These are phyloP conservation scores for Vanrija pseudolonga DNA, from an alignment of 1,284 basidiomycete species.

Conservation along the genomic window DNA sequence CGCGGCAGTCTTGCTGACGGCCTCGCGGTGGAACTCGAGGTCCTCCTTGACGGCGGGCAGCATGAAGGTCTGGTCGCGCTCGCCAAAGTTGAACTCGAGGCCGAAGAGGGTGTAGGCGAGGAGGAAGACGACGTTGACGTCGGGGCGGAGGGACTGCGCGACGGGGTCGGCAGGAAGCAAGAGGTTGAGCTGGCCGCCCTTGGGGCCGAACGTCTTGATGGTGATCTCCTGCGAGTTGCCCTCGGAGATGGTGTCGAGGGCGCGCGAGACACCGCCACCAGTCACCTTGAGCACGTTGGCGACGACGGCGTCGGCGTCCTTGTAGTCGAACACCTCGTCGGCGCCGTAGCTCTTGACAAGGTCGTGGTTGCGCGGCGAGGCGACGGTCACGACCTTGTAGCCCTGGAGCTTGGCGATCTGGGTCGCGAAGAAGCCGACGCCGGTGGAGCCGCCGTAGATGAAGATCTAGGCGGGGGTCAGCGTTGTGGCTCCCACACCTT, in stretches of 20 bases:
- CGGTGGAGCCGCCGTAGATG: conserved; percentile 52
- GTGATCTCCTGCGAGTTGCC: conserved; percentile 25
- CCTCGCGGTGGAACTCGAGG: conserved; percentile 24
- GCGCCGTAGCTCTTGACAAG: conserved; percentile 53
- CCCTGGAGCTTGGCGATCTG: conserved; percentile 52
- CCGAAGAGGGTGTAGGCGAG: conserved; percentile 39
- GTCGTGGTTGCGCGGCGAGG: conserved; percentile 49
- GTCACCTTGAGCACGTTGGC: conserved; percentile 31
- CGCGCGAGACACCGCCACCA: conserved; percentile 28
- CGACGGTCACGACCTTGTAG: conserved; percentile 50
- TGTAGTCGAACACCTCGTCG: conserved; percentile 39
- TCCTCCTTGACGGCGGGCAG: conserved; percentile 23
- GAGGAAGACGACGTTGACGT: conserved; percentile 29
- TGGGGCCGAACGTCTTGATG: conserved; percentile 24
- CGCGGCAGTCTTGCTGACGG: conserved; percentile 20
- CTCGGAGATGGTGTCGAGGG: conserved; percentile 40
- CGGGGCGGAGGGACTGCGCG: conserved; percentile 18
- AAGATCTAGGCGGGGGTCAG: conserved; percentile 30
- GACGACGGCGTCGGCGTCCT: conserved; percentile 22
- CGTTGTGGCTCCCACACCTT: neutral
- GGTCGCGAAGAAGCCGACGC: conserved; percentile 52
- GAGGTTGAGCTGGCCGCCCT: conserved; percentile 28
- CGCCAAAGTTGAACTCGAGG: conserved; percentile 32
- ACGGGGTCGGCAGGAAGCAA: conserved; percentile 23
- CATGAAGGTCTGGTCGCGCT: conserved; percentile 12